phyloP scores from a whole-genome alignment of 106 monocot species.

The Vanilla planifolia region DNA sequence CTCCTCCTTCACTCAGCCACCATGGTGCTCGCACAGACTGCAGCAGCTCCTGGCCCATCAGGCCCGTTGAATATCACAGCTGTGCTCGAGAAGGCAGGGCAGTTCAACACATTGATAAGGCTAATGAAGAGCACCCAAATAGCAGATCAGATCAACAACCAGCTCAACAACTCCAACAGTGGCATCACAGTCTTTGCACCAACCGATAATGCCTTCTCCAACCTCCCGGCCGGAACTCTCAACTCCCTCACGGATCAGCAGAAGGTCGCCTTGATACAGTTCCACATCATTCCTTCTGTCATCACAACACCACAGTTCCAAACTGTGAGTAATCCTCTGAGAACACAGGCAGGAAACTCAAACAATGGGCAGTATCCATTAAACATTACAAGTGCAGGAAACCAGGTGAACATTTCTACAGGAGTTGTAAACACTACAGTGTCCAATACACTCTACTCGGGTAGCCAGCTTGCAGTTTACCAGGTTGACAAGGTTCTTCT shows the following conservation, averaged over 20 bases:
- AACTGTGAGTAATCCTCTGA: slow-evolving; percentile 76
- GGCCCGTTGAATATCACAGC: slow-evolving; percentile 62
- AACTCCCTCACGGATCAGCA: slow-evolving; percentile 83
- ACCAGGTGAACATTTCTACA: slow-evolving; percentile 67
- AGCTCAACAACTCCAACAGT: slow-evolving; percentile 59
- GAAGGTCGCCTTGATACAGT: slow-evolving; percentile 68
- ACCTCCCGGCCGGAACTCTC: slow-evolving; percentile 71
- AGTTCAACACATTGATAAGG: slow-evolving; percentile 55
- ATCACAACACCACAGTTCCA: slow-evolving; percentile 46
- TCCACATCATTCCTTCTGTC: slow-evolving; percentile 49
- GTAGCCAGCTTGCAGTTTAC: slow-evolving; percentile 60
- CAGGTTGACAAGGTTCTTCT: slow-evolving; percentile 70
- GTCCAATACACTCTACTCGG: slow-evolving; percentile 46
- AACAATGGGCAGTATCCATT: slow-evolving; percentile 46
- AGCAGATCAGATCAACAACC: slow-evolving; percentile 56
- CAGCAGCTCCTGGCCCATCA: slow-evolving; percentile 36
- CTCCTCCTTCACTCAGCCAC: slow-evolving; percentile 8
- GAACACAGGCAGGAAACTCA: slow-evolving; percentile 71
- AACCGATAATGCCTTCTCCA: slow-evolving; percentile 70
- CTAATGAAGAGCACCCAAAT: slow-evolving; percentile 60
- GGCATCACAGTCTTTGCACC: slow-evolving; percentile 82
- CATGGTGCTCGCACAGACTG: slow-evolving; percentile 23
- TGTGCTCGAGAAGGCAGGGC: slow-evolving; percentile 72
- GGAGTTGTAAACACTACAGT: slow-evolving; percentile 70
- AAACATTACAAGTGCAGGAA: slow-evolving; percentile 60